Evolutionary conservation across 306 rosid genomes (phyloP).

Genomic region (Prinsepia uniflora): DNA sequence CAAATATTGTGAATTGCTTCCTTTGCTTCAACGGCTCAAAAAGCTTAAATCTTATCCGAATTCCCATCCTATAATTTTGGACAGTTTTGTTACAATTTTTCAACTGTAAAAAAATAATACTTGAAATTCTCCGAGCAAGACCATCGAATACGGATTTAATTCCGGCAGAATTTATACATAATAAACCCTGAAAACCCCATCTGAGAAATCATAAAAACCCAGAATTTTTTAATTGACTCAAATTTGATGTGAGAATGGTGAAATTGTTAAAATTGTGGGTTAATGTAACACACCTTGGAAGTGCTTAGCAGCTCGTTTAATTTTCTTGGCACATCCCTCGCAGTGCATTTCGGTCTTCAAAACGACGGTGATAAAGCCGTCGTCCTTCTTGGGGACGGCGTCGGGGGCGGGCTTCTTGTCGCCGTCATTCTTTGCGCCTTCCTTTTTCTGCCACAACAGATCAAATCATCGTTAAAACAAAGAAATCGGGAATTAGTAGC

Average conservation of each 20-base stretch:
- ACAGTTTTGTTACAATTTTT: background rate
- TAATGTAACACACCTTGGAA: slow-evolving; percentile 40
- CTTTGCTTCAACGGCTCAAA: background rate
- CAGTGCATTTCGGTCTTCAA: slow-evolving; percentile 76
- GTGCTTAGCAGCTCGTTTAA: slow-evolving; percentile 48
- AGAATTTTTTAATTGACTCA: background rate
- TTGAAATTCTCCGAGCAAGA: background rate
- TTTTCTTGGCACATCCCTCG: slow-evolving; percentile 75
- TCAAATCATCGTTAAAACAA: background rate
- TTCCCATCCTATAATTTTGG: background rate
- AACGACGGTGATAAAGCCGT: slow-evolving; percentile 38
- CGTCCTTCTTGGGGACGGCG: slow-evolving; percentile 38
- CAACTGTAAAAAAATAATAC: background rate
- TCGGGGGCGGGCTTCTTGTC: slow-evolving; percentile 60
- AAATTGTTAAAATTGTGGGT: background rate
- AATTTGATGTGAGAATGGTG: background rate
- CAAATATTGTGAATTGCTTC: background rate
- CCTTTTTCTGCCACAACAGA: slow-evolving; percentile 39
- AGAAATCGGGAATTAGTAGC: slow-evolving; percentile 1
- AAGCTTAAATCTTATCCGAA: background rate
- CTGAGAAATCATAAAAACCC: background rate
- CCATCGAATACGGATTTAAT: background rate
- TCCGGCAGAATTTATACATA: background rate
- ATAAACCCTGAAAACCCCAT: background rate
- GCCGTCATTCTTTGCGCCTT: slow-evolving; percentile 38